Evolutionary conservation across 169 alveolate species (phyloP), one percentile per base, ranked within the genome.

Genomic region (Plasmodium berghei): DNA sequence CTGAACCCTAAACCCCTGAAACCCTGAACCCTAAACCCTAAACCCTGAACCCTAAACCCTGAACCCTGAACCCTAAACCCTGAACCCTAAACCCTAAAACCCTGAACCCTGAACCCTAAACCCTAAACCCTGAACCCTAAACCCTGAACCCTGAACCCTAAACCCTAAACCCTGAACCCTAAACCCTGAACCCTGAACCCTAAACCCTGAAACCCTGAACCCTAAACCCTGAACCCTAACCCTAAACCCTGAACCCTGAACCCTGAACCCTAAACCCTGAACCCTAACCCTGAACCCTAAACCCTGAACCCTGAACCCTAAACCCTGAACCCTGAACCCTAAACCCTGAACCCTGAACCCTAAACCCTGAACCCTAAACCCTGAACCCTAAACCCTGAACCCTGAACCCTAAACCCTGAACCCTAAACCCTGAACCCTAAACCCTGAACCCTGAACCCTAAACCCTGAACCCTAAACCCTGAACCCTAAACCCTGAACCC

Each of bases 251-350:
- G 22, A 69, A 69, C 77, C 77, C 77, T 69, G 26, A 69, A 69
- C 77, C 77, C 77, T 69, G 42, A 69, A 69, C 61, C 77, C 77
- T 45, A 5, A 69, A 69, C 77, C 77, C 77, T 69, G 62, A 26
- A 69, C 77, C 77, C 77, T 69, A 45, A 69, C 34, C 77, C 77
- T 62, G 6, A 24, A 61, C 10, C 77, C 77, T 46, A n/a, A 69
- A 69, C 34, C 77, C 77, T 69, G 22, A 69, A 69, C 77, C 77
- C 46, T 10, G 46, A 69, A 16, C 77, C 77, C 18, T 1, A 70
- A 42, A 62, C 80, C 75, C 40, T 5, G 40, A 67, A 22, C n/a
- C 75, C 75, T 58, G 24, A 22, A 67, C 24, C 75, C 75, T 58
- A 28, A 20, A 67, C 24, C 75, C 75, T 58, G 24, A 20, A 58